Base-by-base conservation (phyloP, 805 yeast species). In the Zygotorulaspora danielsina region DNA sequence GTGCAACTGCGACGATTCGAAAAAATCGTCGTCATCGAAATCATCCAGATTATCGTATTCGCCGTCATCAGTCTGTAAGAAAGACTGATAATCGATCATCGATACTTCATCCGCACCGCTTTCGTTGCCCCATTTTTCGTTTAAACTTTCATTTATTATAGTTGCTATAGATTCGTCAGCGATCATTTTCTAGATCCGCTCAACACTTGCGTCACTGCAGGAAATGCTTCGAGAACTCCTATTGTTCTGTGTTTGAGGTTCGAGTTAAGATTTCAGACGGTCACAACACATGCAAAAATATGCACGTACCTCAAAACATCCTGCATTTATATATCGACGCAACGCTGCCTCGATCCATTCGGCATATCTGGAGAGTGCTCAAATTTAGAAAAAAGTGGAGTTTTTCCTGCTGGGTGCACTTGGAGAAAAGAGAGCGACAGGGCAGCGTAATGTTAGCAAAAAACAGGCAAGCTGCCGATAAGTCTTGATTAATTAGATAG, bases 1-100 rank as follows among this genome's bases (percentile, higher is more conserved):
- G 25, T 43, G 48, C 16, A 46, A 16, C 20, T 46, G 48, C 2
- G 48, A 43, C 2, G 48, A 46, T 22, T 46, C 50, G 20, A 43
- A 43, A 10, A 34, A 32, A 10, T 29, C 39, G 8, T 36, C 45
- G n/a, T 27, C 42, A 8, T 31, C 35, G 12, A 24, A 19, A 10
- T 38, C 42, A 6, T 42, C 39, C n/a, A 30, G 9, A 11, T 37
- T 29, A 18, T 40, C 33, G 15, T 20, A 30, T 12, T 40, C 38
- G 18, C 32, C 46, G 22, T 35, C 46, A 11, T 37, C 42, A 3
- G 36, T 33, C 13, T 40, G 39, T 19, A 44, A 18, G 17, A 39
- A 44, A 12, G 32, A 44, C 12, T 44, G 36, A 25, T 37, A 44
- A 21, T 27, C 31, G 18, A 27, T 12, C 9, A 15, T 27, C 15